Evolutionary conservation across 805 yeast genomes (phyloP).

Genomic region (Candida pseudofarinosa): DNA sequence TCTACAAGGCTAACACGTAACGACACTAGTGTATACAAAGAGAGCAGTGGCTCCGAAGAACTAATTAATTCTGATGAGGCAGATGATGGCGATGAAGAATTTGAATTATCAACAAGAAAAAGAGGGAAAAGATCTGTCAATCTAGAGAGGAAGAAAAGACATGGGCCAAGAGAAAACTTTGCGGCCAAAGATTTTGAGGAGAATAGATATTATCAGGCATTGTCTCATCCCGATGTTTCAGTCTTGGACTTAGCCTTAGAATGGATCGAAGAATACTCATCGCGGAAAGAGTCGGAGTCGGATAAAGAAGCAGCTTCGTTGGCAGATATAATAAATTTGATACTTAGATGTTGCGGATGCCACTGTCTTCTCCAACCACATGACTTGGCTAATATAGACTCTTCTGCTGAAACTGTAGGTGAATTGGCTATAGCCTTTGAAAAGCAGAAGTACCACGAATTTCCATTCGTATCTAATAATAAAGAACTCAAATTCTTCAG

Average conservation of each 20-base stretch:
- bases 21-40: slow-evolving; percentile 2
- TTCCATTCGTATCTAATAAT: slow-evolving; percentile 56
- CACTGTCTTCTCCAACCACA: slow-evolving; percentile 63
- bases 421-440: slow-evolving; percentile 65
- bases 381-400: slow-evolving; percentile 66
- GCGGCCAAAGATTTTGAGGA: slow-evolving; percentile 20
- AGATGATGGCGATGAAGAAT: slow-evolving; percentile 10
- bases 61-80: slow-evolving; percentile 6
- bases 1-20: neutral
- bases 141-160: slow-evolving; percentile 6
- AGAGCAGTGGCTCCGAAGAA: slow-evolving; percentile 2
- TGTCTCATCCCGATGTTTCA: slow-evolving; percentile 28
- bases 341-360: slow-evolving; percentile 71
- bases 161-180: neutral
- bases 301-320: slow-evolving; percentile 42
- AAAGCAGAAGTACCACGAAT: slow-evolving; percentile 62
- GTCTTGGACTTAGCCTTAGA: slow-evolving; percentile 34
- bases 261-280: slow-evolving; percentile 31
- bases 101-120: slow-evolving; percentile 3
- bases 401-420: slow-evolving; percentile 67
- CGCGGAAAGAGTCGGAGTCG: slow-evolving; percentile 13
- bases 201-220: slow-evolving; percentile 25
- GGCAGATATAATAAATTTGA: slow-evolving; percentile 61
- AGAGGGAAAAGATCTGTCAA: slow-evolving; percentile 3
- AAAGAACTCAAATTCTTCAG: slow-evolving; percentile 46